These are phyloP conservation scores for Ensete ventricosum DNA, from an alignment of 176 grass and related monocot species.

Conservation along the genomic window DNA sequence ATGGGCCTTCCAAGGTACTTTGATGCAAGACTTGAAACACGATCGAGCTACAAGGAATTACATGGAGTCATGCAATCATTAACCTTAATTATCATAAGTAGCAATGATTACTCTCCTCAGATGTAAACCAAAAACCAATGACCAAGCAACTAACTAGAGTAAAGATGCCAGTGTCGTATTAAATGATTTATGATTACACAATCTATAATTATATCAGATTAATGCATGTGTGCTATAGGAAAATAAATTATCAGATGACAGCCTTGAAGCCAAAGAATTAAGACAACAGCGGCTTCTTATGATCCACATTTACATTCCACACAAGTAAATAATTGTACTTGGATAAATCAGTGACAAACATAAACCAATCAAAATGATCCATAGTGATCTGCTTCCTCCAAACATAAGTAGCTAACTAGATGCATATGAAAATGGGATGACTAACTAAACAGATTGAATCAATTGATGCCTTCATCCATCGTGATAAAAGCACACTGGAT, in stretches of 20 bases:
- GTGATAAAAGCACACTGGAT: background rate
- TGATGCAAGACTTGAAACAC: slow-evolving; percentile 62
- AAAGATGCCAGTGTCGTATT: background rate
- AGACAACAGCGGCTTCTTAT: background rate
- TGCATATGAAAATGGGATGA: too few relatives aligned
- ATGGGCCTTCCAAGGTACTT: slow-evolving; percentile 78
- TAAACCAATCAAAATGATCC: background rate
- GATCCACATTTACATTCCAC: background rate
- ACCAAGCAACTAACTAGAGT: background rate
- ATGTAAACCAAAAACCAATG: too few relatives aligned
- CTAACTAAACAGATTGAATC: background rate
- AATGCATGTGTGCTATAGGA: too few relatives aligned
- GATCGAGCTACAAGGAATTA: slow-evolving; percentile 51
- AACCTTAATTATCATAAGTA: background rate
- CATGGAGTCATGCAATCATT: slow-evolving; percentile 10
- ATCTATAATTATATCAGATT: too few relatives aligned
- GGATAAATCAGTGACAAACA: background rate
- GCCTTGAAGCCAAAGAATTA: background rate
- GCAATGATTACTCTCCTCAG: background rate
- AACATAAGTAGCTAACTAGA: too few relatives aligned
- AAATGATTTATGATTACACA: too few relatives aligned
- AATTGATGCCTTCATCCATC: background rate
- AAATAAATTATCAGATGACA: too few relatives aligned
- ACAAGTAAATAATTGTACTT: background rate
- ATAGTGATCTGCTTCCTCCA: background rate